Percentiles rank a stretch among this genome's conserved stretches.
Evolutionary conservation across 257 asterid genomes (phyloP).

Genomic region (Solanum chaucha): DNA sequence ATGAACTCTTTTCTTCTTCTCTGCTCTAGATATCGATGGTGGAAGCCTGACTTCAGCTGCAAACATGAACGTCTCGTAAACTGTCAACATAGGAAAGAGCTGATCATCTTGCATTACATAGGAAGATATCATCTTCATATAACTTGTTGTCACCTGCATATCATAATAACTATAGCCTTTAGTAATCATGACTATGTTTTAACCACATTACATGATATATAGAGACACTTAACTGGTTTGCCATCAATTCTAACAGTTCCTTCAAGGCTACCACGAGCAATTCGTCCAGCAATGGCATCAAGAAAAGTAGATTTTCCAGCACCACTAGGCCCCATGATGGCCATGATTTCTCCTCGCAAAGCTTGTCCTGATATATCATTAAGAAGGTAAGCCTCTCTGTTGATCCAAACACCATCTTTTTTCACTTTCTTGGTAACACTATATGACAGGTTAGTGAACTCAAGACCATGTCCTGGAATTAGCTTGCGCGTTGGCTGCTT

Average conservation of each 20-base stretch:
- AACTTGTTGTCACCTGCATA: constrained; percentile 77
- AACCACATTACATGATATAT: not conserved
- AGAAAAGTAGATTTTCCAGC: constrained; percentile 86
- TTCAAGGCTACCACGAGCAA: constrained; percentile 81
- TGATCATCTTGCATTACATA: constrained; percentile 95
- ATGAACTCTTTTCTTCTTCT: constrained; percentile 59
- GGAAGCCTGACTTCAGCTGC: constrained; percentile 91
- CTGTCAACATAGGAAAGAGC: constrained; percentile 81
- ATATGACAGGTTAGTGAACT: constrained; percentile 57
- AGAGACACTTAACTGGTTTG: constrained; percentile 37
- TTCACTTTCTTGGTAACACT: constrained; percentile 53
- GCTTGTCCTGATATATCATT: constrained; percentile 84
- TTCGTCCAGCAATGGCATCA: constrained; percentile 84
- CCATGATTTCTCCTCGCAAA: constrained; percentile 65
- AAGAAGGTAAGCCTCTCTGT: constrained; percentile 61
- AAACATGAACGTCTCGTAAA: constrained; percentile 74
- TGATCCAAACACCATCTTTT: constrained; percentile 69
- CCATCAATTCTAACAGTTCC: constrained; percentile 82
- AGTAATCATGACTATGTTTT: not conserved
- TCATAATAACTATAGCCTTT: not conserved
- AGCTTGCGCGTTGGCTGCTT: constrained; percentile 34
- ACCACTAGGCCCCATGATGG: constrained; percentile 90
- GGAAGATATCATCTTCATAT: constrained; percentile 85
- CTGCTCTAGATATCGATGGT: constrained; percentile 56
- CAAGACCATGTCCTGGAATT: constrained; percentile 75